phyloP scores from a whole-genome alignment of 371 early-diverging fungal species.

The Syncephalastrum contaminatum region DNA sequence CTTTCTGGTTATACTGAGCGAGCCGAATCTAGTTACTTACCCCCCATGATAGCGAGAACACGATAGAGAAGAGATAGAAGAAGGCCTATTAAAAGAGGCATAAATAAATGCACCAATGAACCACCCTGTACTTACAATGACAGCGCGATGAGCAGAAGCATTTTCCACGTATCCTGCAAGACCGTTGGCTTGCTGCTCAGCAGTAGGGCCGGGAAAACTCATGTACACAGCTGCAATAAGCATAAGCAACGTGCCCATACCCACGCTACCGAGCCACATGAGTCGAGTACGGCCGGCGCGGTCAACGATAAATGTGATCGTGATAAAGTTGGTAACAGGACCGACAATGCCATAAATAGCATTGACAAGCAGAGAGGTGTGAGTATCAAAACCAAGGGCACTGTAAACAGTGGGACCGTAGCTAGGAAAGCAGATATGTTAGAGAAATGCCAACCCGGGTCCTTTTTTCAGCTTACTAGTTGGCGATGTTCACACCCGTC shows the following conservation, averaged over 20 bases:
- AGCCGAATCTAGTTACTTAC: neutral
- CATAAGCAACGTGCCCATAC: slow-evolving; percentile 19
- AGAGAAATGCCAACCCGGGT: neutral
- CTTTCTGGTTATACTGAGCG: slow-evolving; percentile 36
- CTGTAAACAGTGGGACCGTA: slow-evolving; percentile 48
- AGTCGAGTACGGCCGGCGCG: slow-evolving; percentile 28
- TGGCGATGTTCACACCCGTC: slow-evolving; percentile 52
- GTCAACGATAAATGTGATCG: slow-evolving; percentile 34
- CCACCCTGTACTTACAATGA: slow-evolving; percentile 21
- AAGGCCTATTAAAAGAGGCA: slow-evolving; percentile 6
- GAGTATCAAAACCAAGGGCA: slow-evolving; percentile 52
- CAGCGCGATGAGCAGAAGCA: slow-evolving; percentile 32
- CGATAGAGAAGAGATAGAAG: slow-evolving; percentile 13
- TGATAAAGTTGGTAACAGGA: slow-evolving; percentile 36
- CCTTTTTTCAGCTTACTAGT: slow-evolving; percentile 41
- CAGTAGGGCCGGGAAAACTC: slow-evolving; percentile 13
- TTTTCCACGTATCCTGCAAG: slow-evolving; percentile 17
- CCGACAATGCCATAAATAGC: slow-evolving; percentile 28
- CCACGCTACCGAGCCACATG: slow-evolving; percentile 26
- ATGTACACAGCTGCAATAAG: slow-evolving; percentile 15
- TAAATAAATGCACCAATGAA: slow-evolving; percentile 1
- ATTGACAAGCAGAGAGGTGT: slow-evolving; percentile 12
- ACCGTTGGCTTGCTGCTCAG: slow-evolving; percentile 18
- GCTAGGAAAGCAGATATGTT: slow-evolving; percentile 51
- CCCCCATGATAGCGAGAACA: slow-evolving; percentile 39